Evolutionary conservation across 192 early-diverging fungal genomes (phyloP).

Genomic region (Gryganskiella cystojenkinii): DNA sequence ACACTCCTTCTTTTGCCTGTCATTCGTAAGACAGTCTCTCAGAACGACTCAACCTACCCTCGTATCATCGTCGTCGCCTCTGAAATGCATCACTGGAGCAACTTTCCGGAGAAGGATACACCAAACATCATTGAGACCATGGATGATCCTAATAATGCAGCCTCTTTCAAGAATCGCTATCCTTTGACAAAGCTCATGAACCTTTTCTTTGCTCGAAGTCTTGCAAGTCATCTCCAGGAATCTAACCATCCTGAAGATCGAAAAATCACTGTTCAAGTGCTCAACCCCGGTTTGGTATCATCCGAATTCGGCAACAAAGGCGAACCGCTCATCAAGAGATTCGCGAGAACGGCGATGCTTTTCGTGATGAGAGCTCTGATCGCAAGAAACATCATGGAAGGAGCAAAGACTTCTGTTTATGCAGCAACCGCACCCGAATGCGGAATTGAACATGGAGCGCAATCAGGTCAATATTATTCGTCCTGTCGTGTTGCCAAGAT

Average conservation of each 20-base stretch:
- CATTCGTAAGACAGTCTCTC: slow-evolving; percentile 19
- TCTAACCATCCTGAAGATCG: slow-evolving; percentile 14
- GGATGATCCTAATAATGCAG: slow-evolving; percentile 3
- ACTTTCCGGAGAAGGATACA: slow-evolving; percentile 3
- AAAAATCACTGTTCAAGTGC: slow-evolving; percentile 16
- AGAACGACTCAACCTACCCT: slow-evolving; percentile 1
- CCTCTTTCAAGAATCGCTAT: slow-evolving; percentile 2
- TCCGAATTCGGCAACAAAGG: neutral
- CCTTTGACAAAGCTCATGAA: slow-evolving; percentile 26
- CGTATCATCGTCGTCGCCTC: slow-evolving; percentile 37
- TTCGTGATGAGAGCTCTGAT: neutral
- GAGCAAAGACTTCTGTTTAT: slow-evolving; percentile 12
- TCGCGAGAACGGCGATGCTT: neutral
- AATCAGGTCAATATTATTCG: slow-evolving; percentile 9
- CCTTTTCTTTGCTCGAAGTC: slow-evolving; percentile 23
- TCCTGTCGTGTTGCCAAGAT: neutral
- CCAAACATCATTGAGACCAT: slow-evolving; percentile 21
- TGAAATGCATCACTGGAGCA: slow-evolving; percentile 30
- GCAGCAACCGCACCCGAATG: slow-evolving; percentile 12
- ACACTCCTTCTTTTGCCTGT: slow-evolving; percentile 17
- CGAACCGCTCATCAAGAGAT: neutral
- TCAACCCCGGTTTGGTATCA: slow-evolving; percentile 25
- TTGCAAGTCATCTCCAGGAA: slow-evolving; percentile 13
- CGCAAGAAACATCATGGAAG: slow-evolving; percentile 10
- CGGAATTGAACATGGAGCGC: slow-evolving; percentile 16